phyloP scores from a whole-genome alignment of 306 rosid species.

The Quillaja saponaria region DNA sequence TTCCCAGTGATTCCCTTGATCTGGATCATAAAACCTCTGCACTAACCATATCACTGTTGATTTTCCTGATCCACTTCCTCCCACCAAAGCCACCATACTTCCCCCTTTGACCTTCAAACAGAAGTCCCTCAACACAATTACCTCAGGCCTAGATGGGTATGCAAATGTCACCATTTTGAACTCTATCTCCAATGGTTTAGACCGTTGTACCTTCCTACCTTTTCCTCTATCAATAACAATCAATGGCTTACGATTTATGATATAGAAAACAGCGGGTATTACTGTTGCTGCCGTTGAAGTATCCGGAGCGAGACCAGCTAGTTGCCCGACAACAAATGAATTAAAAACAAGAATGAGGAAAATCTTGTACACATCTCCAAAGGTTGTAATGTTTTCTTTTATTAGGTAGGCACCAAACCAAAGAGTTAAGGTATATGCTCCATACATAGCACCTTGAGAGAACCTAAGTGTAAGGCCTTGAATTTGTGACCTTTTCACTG shows the following conservation, averaged over 20 bases:
- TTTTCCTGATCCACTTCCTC: conserved; percentile 90
- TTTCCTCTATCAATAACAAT: conserved; percentile 41
- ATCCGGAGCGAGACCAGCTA: conserved; percentile 90
- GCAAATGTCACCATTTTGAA: conserved; percentile 82
- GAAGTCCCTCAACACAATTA: conserved; percentile 67
- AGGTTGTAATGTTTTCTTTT: conserved; percentile 42
- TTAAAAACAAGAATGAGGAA: conserved; percentile 93
- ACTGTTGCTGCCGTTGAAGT: conserved; percentile 69
- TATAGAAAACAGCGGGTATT: conserved; percentile 67
- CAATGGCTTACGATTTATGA: conserved; percentile 65
- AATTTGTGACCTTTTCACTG: conserved; percentile 61
- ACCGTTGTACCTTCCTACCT: conserved; percentile 46
- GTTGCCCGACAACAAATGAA: conserved; percentile 91
- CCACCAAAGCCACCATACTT: conserved; percentile 79
- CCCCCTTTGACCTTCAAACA: conserved; percentile 62
- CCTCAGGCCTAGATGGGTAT: conserved; percentile 81
- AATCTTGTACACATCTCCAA: conserved; percentile 65
- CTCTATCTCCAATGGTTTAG: conserved; percentile 55
- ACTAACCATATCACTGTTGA: conserved; percentile 85
- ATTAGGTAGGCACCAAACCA: conserved; percentile 76
- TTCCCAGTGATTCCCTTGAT: conserved; percentile 73
- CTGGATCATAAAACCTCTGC: conserved; percentile 91
- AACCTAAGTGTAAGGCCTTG: conserved; percentile 69
- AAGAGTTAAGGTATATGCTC: conserved; percentile 75
- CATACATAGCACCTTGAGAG: conserved; percentile 83